These are phyloP conservation scores for Corchorus olitorius DNA, from an alignment of 345 rosid species.

Conservation along the genomic window DNA sequence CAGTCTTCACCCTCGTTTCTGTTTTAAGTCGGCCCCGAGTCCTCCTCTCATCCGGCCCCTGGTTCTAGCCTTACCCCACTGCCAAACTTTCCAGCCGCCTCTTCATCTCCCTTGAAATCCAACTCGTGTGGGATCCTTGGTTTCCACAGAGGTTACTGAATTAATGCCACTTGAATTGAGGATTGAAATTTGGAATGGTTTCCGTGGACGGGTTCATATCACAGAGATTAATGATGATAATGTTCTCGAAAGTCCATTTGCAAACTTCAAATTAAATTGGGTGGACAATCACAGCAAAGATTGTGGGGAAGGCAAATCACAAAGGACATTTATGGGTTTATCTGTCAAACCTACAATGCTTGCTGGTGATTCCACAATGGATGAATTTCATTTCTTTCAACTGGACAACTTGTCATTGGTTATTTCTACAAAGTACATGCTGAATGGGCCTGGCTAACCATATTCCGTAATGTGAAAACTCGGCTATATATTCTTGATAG, in stretches of 20 bases:
- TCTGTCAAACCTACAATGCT: constrained; percentile 68
- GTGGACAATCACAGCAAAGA: constrained; percentile 75
- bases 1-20: too few species aligned
- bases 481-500: constrained; percentile 76
- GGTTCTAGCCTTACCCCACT: too few species aligned
- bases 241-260: constrained; percentile 58
- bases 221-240: constrained; percentile 75
- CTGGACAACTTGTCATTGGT: constrained; percentile 64
- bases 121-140: too few species aligned
- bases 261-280: constrained; percentile 79
- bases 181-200: constrained; percentile 82
- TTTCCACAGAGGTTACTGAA: constrained; percentile 96
- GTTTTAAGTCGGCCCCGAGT: too few species aligned
- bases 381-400: constrained; percentile 52
- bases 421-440: constrained; percentile 82
- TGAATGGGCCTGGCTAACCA: constrained; percentile 85
- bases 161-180: constrained; percentile 79
- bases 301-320: constrained; percentile 62
- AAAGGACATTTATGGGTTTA: constrained; percentile 72
- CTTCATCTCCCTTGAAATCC: too few species aligned
- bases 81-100: too few species aligned
- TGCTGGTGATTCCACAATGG: constrained; percentile 34
- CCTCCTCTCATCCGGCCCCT: too few species aligned
- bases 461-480: constrained; percentile 74
- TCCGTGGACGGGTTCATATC: constrained; percentile 79